Evolutionary conservation across 1,284 basidiomycete genomes (phyloP), one percentile per base, ranked within the genome.

Genomic region (Malassezia yamatoensis): DNA sequence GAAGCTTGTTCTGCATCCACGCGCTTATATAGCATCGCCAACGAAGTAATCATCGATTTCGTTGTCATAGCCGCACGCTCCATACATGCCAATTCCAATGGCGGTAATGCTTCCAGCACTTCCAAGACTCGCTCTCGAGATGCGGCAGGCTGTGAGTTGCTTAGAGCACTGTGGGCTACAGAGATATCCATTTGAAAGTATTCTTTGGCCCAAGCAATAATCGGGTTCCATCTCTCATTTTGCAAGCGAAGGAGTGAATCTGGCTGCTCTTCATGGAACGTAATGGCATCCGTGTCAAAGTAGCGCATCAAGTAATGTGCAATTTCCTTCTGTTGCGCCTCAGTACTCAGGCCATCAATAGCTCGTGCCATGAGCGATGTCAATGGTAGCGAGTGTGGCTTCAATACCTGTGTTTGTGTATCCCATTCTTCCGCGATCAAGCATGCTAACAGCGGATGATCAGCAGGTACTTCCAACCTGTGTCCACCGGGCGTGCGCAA

Each of bases 391-490:
- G 90, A 85, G 74, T 94, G 88, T 33, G 87, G 87, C 76, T 93
- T 96, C 61, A 96, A 72, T 1, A 90, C 72, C 20, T 80, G 83
- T 54, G 85, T 83, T 78, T 96, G 93, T 70, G 87, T 88, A 72
- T 94, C 88, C 93, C 93, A 98, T 78, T 98, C 93, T 56, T 86
- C 82, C 10, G 90, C 91, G 63, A 98, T 85, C 54, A 96, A 80
- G 1, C 86, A 80, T 1, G 93, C 90, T 16, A 87, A 79, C 34
- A 93, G 74, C 43, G 79, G 76, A 65, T 88, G 86, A 55, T 83
- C 79, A 37, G 78, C 75, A 0, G 90, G 90, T 15, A 98, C 71
- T 24, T 83, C 72, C 33, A 98, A 77, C 6, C 80, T 80, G 36
- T 84, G 82, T 6, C 91, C 90, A 0, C 79, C 81, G 0, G 93